Percentiles rank a stretch among this genome's conserved stretches.
Conservation (phyloP, 1,139 yeast species). For the Diutina rugosa region DNA sequence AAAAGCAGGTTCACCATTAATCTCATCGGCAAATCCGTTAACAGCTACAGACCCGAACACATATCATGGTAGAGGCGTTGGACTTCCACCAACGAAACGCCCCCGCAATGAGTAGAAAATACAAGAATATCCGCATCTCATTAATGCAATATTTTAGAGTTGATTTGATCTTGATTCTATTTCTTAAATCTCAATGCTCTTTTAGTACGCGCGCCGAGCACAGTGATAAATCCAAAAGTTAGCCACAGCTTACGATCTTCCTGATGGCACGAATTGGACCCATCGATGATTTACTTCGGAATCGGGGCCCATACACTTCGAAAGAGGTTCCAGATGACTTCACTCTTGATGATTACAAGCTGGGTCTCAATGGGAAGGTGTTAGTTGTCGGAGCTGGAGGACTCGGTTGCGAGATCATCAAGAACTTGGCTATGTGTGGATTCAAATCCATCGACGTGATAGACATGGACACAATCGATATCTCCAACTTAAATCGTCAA, state of each 20-base stretch:
- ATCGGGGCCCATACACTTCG: constrained; percentile 25
- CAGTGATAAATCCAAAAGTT: not conserved
- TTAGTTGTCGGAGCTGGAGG: constrained; percentile 90
- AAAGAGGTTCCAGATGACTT: constrained; percentile 25
- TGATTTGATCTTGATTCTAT: no score
- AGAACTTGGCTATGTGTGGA: constrained; percentile 70
- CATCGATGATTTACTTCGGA: constrained; percentile 13
- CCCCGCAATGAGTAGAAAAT: not conserved
- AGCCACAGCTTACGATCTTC: not conserved
- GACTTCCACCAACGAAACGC: not conserved
- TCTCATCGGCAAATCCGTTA: not conserved
- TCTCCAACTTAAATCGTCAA: constrained; percentile 83
- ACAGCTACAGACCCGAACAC: not conserved
- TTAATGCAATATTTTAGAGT: no score
- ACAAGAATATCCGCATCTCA: not conserved
- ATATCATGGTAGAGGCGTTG: not conserved
- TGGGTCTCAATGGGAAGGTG: constrained; percentile 21
- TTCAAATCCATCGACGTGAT: constrained; percentile 67
- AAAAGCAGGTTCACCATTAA: not conserved
- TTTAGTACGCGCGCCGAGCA: not conserved
- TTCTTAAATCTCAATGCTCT: not conserved
- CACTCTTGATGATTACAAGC: constrained; percentile 11
- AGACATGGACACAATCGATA: constrained; percentile 91
- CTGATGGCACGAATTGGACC: constrained; percentile 5
- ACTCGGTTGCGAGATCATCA: constrained; percentile 84